Evolutionary conservation across 176 grass and related monocot genomes (phyloP), one percentile per base, ranked within the genome.

Genomic region (Oryza glaberrima): DNA sequence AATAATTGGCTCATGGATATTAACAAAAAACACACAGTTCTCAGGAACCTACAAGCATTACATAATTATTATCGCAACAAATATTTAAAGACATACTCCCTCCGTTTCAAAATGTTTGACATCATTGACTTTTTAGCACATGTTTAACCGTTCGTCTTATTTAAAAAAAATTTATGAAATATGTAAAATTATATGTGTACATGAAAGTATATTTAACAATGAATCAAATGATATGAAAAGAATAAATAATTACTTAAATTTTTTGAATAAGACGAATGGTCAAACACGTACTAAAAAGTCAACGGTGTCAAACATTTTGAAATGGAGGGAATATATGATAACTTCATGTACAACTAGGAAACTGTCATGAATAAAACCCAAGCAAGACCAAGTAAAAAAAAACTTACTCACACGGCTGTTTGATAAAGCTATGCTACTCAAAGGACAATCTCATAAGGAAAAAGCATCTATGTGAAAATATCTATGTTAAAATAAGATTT

Each of bases 1-100:
- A 85, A 98, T 98, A 82, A 95, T 92, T 77, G 86, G 91, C 69
- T 95, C 96, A 90, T 98, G 89, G 72, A 98, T 92, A 67, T 95
- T 98, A 76, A 98, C 89, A 77, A 98, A 86, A 86, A 98, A 98
- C 17, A 87, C 76, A 90, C 87, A 98, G 73, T 83, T 98, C 67
- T 92, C 89, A 58, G 93, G 91, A 83, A 89, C 96, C 93, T 95
- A 86, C 80, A 79, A 90, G 71, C 23, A 82, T 81, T 63, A 81
- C 30, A 47, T 67, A 81, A 34, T 15, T 76, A 7, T 83, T 64
- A 76, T 34, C 46, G 20, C 4, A 82, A 46, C 67, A 48, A 10
- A 81, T 13, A 28, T 7, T 48, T 56, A 36, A 70, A 75, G 9
- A 72, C 11, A 70, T n/a, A 28, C 28, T 28, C 28, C 28, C 28